phyloP scores from a whole-genome alignment of 2,329 filamentous ascomycete genomes.

The Colletotrichum theobromicola region DNA sequence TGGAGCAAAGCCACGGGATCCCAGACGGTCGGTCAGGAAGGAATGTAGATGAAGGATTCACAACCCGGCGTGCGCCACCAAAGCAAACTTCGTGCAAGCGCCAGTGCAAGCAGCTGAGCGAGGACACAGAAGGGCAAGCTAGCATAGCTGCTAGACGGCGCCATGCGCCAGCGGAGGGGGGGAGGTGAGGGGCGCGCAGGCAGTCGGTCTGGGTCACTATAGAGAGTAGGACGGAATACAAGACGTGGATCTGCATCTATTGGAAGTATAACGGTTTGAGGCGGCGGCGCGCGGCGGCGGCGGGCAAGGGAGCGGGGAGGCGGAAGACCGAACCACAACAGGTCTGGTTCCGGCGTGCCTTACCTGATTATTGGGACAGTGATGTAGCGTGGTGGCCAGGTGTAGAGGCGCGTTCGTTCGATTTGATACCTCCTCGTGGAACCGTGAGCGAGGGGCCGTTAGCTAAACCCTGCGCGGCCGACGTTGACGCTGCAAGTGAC shows the following conservation, averaged over 20 bases:
- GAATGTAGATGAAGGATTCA: neutral
- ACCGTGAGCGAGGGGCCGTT: neutral
- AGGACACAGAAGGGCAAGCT: neutral
- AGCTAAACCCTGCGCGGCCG: neutral
- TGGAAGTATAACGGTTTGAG: slow-evolving; percentile 15
- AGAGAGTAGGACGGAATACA: neutral
- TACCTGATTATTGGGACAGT: neutral
- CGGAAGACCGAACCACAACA: slow-evolving; percentile 6
- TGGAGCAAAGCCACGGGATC: slow-evolving; percentile 1
- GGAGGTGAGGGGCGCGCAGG: neutral
- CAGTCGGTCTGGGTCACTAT: neutral
- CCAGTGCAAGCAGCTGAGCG: slow-evolving; percentile 3
- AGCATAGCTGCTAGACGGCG: neutral
- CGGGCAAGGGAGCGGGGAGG: slow-evolving; percentile 5
- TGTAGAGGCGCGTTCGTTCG: neutral
- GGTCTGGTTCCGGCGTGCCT: neutral
- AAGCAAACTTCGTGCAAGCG: neutral
- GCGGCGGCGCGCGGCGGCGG: neutral
- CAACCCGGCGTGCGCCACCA: neutral
- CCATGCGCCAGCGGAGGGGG: neutral
- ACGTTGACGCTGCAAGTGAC: neutral
- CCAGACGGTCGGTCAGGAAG: neutral
- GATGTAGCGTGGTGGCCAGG: neutral
- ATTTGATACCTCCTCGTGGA: neutral
- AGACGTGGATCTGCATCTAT: slow-evolving; percentile 11